phyloP scores from a whole-genome alignment of 1,284 basidiomycete species.

The Leccinum proliferum region DNA sequence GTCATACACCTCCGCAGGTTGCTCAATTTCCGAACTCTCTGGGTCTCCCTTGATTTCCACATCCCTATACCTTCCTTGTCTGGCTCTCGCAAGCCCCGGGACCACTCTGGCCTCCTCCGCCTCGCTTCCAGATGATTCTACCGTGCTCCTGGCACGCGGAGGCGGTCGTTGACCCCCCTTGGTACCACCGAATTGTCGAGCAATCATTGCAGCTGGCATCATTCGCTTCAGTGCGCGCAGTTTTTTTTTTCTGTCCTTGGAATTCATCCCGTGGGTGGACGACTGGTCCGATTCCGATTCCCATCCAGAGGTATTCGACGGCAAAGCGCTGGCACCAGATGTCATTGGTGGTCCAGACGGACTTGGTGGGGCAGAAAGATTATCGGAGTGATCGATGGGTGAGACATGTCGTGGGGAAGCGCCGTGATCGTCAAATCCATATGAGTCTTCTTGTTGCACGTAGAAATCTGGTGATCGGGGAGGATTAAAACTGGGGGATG shows the following conservation, averaged over 20 bases:
- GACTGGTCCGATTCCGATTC: slow-evolving; percentile 16
- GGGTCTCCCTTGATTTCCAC: slow-evolving; percentile 41
- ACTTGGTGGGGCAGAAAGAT: slow-evolving; percentile 12
- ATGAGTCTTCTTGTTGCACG: slow-evolving; percentile 13
- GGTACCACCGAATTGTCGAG: slow-evolving; percentile 22
- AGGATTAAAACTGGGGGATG: neutral
- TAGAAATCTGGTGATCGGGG: slow-evolving; percentile 10
- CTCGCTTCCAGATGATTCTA: slow-evolving; percentile 25
- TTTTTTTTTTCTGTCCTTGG: slow-evolving; percentile 14
- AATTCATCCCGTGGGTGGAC: too few species aligned
- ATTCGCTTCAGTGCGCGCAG: slow-evolving; percentile 35
- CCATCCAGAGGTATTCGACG: slow-evolving; percentile 12
- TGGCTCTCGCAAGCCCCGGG: slow-evolving; percentile 42
- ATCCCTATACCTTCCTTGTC: slow-evolving; percentile 28
- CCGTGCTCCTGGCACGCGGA: slow-evolving; percentile 13
- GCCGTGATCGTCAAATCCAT: slow-evolving; percentile 9
- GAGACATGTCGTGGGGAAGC: slow-evolving; percentile 1
- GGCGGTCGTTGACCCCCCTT: slow-evolving; percentile 1
- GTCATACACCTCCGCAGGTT: neutral
- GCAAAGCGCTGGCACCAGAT: slow-evolving; percentile 16
- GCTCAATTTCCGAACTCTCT: slow-evolving; percentile 40
- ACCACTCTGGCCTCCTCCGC: slow-evolving; percentile 30
- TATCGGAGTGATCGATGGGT: slow-evolving; percentile 1
- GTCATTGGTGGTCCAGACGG: slow-evolving; percentile 16
- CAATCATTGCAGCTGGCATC: slow-evolving; percentile 42